Evolutionary conservation across 1,284 basidiomycete species (phyloP).

Genomic region (Tremellales sp.): DNA sequence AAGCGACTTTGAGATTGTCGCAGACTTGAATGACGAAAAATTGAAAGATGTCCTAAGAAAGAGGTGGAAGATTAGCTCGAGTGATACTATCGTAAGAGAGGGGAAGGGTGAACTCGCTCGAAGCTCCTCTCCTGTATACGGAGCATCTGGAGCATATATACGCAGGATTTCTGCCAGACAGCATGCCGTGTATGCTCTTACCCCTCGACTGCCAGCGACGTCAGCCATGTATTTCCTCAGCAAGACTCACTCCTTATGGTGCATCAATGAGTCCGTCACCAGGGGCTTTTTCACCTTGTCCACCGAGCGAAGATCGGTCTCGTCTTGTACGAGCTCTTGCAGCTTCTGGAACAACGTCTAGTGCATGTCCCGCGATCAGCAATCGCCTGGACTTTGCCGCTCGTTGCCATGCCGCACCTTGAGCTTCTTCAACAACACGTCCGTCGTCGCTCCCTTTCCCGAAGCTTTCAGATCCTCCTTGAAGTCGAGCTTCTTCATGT

Average conservation of each 20-base stretch:
- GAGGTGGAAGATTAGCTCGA: not conserved
- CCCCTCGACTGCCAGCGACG: constrained; percentile 62
- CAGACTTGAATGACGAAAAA: constrained; percentile 86
- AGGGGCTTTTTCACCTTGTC: constrained; percentile 70
- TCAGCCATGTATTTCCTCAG: too few species aligned
- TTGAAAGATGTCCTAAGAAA: constrained; percentile 77
- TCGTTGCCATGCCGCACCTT: constrained; percentile 49
- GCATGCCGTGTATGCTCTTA: constrained; percentile 89
- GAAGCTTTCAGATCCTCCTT: constrained; percentile 64
- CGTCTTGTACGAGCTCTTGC: constrained; percentile 80
- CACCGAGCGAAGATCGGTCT: constrained; percentile 70
- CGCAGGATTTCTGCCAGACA: constrained; percentile 91
- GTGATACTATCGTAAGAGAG: not conserved
- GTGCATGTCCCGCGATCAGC: not conserved
- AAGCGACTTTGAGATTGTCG: constrained; percentile 61
- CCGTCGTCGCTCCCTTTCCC: constrained; percentile 46
- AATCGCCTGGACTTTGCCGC: not conserved
- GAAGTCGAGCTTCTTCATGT: constrained; percentile 57
- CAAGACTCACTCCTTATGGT: constrained; percentile 78
- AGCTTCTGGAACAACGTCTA: constrained; percentile 72
- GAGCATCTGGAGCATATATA: constrained; percentile 94
- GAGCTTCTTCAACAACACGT: constrained; percentile 77
- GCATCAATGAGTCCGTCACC: constrained; percentile 70
- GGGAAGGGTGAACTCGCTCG: constrained; percentile 41
- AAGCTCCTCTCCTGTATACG: constrained; percentile 82